Evolutionary conservation across 768 basidiomycete species (phyloP), one percentile per base, ranked within the genome.

Genomic region (Boletellus emodensis): DNA sequence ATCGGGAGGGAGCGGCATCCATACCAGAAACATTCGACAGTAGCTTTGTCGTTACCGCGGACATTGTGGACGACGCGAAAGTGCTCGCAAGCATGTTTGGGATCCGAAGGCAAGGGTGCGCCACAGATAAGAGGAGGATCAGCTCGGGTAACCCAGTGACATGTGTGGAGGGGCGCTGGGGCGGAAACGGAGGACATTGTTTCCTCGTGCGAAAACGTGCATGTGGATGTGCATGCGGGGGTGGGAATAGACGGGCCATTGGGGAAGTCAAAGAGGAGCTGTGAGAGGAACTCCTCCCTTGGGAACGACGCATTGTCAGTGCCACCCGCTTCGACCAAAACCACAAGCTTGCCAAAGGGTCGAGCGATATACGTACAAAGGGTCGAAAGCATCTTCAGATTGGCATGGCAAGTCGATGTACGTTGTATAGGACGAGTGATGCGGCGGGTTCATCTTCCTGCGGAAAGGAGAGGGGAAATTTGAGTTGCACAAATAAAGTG

Each of bases 221-320:
- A 20, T 8, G 17, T 3, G 6, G 37, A 34, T 9, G 43, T 26
- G 14, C 32, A 28, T 1, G 17, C n/a, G 11, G 35, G 34, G 32
- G 15, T n/a, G 6, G 28, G 11, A 1, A n/a, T 20, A 8, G 17
- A 6, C 3, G 11, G 4, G 26, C 14, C 1, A 18, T 43, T 3
- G 3, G 59, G 45, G 9, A 34, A 1, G 24, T 47, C 46, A 12
- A 3, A n/a, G 18, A 52, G 42, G 12, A 62, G 4, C 7, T 42
- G 57, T 4, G 50, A 42, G 17, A 61, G 43, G n/a, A 62, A 46
- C 40, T 55, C 60, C 11, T 61, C 60, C 0, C 60, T 61, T 51
- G 11, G 14, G 6, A 17, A 18, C 7, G 18, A 40, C 6, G 40
- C 15, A 17, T 4, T 18, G 37, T 59, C 40, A 59, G 52, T 28